A percentile compares a stretch with the other conserved stretches of the same genome.
These are phyloP conservation scores for Glycine tomentella DNA, from an alignment of 306 rosid genomes.

Conservation along the genomic window DNA sequence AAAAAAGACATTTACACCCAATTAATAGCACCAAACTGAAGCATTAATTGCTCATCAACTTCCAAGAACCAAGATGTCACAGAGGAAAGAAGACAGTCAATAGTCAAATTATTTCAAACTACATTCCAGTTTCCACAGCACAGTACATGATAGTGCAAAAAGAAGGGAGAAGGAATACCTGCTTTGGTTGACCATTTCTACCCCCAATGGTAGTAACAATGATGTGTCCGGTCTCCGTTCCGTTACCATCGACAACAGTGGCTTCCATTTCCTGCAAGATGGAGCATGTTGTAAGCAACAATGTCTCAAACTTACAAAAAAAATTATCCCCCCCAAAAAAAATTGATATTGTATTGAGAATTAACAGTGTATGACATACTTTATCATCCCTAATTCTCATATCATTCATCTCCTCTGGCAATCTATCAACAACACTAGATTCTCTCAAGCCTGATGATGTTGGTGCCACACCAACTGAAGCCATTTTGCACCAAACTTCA, in stretches of 20 bases:
- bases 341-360: not conserved
- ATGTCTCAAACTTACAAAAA: constrained; percentile 1
- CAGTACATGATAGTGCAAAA: not conserved
- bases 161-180: constrained; percentile 53
- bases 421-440: constrained; percentile 68
- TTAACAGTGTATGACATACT: constrained; percentile 46
- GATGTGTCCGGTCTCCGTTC: constrained; percentile 87
- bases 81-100: constrained; percentile 5
- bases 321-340: not conserved
- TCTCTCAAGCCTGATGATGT: constrained; percentile 67
- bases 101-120: constrained; percentile 11
- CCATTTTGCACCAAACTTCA: constrained; percentile 55
- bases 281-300: constrained; percentile 34
- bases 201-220: constrained; percentile 93
- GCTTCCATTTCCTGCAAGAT: constrained; percentile 79
- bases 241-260: constrained; percentile 80
- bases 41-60: constrained; percentile 32
- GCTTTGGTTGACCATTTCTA: constrained; percentile 87
- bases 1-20: not conserved
- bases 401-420: constrained; percentile 92
- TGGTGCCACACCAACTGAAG: constrained; percentile 77
- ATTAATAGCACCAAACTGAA: constrained; percentile 10
- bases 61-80: constrained; percentile 28
- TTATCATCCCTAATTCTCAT: constrained; percentile 91
- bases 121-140: constrained; percentile 17